phyloP scores from a whole-genome alignment of 108 stramenopile species.

The Cylindrotheca fusiformis region DNA sequence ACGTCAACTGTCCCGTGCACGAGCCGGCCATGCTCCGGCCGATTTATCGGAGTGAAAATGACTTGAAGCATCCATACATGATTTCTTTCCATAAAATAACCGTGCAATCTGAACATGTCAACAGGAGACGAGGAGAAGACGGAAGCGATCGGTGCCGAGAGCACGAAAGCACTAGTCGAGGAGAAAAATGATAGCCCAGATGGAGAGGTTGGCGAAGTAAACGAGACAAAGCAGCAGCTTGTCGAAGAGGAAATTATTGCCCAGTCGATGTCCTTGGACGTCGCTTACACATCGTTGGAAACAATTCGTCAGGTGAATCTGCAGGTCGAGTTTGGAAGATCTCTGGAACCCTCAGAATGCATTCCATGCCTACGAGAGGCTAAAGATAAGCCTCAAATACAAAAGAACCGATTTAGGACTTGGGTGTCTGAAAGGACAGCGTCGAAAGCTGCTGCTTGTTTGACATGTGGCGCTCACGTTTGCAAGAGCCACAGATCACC shows the following conservation, averaged over 20 bases:
- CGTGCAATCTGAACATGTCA: too few species aligned
- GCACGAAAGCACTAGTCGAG: too few species aligned
- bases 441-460: constrained; percentile 15
- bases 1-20: too few species aligned
- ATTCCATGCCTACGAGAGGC: constrained; percentile 9
- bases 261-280: constrained; percentile 48
- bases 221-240: background rate
- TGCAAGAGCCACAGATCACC: constrained; percentile 38
- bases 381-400: background rate
- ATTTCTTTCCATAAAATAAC: too few species aligned
- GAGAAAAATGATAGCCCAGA: too few species aligned
- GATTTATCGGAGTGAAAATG: too few species aligned
- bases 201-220: background rate
- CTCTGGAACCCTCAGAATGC: constrained; percentile 4
- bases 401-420: constrained; percentile 20
- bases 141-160: too few species aligned
- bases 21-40: too few species aligned
- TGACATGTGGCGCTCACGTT: constrained; percentile 35
- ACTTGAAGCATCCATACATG: too few species aligned
- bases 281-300: constrained; percentile 59
- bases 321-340: constrained; percentile 49
- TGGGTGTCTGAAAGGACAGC: constrained; percentile 15
- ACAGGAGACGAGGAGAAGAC: too few species aligned
- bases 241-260: background rate
- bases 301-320: constrained; percentile 59